These are phyloP conservation scores for Aspergillus biplanus DNA, from an alignment of 495 filamentous ascomycete species.

Conservation along the genomic window DNA sequence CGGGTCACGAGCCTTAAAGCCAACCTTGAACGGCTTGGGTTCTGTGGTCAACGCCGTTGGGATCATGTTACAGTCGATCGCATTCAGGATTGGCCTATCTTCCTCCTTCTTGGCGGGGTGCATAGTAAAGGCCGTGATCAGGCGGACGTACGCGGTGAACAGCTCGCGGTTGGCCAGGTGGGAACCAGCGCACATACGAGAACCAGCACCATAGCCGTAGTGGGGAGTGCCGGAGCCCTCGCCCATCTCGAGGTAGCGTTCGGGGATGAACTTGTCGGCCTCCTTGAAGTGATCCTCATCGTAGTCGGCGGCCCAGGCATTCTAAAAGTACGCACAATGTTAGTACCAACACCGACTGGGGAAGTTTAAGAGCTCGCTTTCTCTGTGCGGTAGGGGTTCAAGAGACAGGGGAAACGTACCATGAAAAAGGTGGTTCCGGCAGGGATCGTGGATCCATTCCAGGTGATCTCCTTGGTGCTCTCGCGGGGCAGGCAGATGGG, in stretches of 20 bases:
- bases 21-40: slow-evolving; percentile 69
- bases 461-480: slow-evolving; percentile 66
- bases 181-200: slow-evolving; percentile 74
- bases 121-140: slow-evolving; percentile 68
- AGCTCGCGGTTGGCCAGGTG: slow-evolving; percentile 70
- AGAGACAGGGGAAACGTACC: slow-evolving; percentile 36
- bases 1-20: slow-evolving; percentile 53
- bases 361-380: background rate
- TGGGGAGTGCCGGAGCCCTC: slow-evolving; percentile 67
- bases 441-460: slow-evolving; percentile 61
- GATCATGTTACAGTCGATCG: slow-evolving; percentile 64
- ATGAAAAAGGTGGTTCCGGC: slow-evolving; percentile 70
- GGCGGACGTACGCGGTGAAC: slow-evolving; percentile 68
- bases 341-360: slow-evolving; percentile 2
- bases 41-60: slow-evolving; percentile 70
- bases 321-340: slow-evolving; percentile 36
- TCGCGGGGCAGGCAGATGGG: slow-evolving; percentile 70
- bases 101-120: slow-evolving; percentile 37
- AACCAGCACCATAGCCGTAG: slow-evolving; percentile 71
- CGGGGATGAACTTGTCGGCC: slow-evolving; percentile 60
- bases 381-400: too few species aligned
- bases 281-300: slow-evolving; percentile 67
- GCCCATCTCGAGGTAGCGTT: slow-evolving; percentile 63
- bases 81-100: slow-evolving; percentile 60
- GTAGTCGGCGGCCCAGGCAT: slow-evolving; percentile 72